Conservation (phyloP, 768 basidiomycete species). For the Pleurotus salmoneostramineus region DNA sequence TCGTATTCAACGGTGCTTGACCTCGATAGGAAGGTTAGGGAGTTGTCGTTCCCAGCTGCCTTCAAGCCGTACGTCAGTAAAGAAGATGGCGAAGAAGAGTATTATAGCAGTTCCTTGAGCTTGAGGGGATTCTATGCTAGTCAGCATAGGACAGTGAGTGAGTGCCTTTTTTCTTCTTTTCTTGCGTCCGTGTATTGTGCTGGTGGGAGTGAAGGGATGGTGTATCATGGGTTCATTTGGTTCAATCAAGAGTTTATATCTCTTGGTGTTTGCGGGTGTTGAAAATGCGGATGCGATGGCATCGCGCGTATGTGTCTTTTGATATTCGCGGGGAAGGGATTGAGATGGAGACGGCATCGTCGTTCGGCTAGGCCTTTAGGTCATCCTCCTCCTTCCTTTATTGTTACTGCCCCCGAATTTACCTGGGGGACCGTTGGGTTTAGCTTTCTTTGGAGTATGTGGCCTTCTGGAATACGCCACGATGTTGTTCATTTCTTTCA, state of each 20-base stretch:
- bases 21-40: constrained; percentile 47
- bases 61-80: constrained; percentile 41
- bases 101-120: constrained; percentile 45
- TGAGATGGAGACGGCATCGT: no score
- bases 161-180: constrained; percentile 19
- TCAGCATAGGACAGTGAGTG: constrained; percentile 56
- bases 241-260: no score
- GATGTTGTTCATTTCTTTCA: no score
- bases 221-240: no score
- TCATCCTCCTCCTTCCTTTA: background rate
- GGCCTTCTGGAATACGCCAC: no score
- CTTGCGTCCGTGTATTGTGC: background rate
- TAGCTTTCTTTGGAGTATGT: no score
- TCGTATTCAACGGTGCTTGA: constrained; percentile 44
- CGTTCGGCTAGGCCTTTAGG: no score
- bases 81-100: constrained; percentile 43
- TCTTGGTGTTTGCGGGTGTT: background rate
- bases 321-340: no score
- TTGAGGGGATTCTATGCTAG: constrained; percentile 53
- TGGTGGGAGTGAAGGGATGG: background rate
- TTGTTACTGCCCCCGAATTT: background rate
- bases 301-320: background rate
- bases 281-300: constrained; percentile 4
- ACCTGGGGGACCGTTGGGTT: no score
- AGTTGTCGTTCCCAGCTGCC: constrained; percentile 38